phyloP scores from a whole-genome alignment of 116 monocot species.

The Posidonia oceanica region DNA sequence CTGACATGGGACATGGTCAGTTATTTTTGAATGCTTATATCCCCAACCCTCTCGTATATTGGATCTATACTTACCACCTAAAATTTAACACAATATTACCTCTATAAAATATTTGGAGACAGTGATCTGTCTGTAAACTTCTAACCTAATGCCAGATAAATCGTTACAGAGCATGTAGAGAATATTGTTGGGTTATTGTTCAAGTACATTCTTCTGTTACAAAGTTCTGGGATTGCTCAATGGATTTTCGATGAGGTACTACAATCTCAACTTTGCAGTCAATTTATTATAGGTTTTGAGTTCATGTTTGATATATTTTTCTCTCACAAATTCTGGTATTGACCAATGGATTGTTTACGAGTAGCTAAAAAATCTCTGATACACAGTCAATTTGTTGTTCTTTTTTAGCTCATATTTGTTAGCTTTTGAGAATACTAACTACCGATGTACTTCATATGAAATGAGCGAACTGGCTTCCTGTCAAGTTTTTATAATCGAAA shows the following conservation, averaged over 20 bases:
- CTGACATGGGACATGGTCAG: slow-evolving; percentile 82
- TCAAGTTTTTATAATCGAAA: too few relatives aligned
- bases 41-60: not conserved
- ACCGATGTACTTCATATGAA: too few relatives aligned
- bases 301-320: too few relatives aligned
- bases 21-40: slow-evolving; percentile 3
- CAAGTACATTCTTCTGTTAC: slow-evolving; percentile 67
- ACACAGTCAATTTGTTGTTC: too few relatives aligned
- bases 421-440: too few relatives aligned
- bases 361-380: too few relatives aligned
- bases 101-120: too few relatives aligned
- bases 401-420: too few relatives aligned
- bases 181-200: slow-evolving; percentile 85
- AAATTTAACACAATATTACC: not conserved
- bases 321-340: too few relatives aligned
- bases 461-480: too few relatives aligned
- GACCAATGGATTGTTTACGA: too few relatives aligned
- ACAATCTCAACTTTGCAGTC: not conserved
- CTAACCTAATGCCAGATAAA: not conserved
- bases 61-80: not conserved
- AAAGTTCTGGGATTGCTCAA: slow-evolving; percentile 44
- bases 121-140: not conserved
- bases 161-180: slow-evolving; percentile 62
- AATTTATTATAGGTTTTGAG: not conserved
- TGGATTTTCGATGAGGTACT: slow-evolving; percentile 97